Base-by-base conservation (phyloP, 2,329 filamentous ascomycete genomes). In the Graphilbum sp. region DNA sequence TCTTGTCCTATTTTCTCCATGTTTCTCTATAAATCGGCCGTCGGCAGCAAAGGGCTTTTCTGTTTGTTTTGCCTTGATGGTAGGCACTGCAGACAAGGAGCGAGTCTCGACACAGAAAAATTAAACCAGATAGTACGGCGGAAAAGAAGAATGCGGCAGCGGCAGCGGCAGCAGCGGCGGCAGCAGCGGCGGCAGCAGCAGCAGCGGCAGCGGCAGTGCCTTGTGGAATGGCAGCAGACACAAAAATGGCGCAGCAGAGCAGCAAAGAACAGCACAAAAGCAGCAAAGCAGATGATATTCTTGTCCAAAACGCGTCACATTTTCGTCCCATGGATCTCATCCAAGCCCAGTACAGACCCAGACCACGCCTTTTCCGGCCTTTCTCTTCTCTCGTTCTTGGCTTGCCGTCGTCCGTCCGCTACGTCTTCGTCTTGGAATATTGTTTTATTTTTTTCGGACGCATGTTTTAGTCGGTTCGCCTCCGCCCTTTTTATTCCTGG, bases 51-150 rank as follows among this genome's bases (percentile, higher is more conserved):
- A 30, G n/a, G 30, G n/a, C 13, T 24, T 35, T n/a, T n/a, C n/a
- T 29, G n/a, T 37, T 37, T 37, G 20, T 25, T 39, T 32, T 31
- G 24, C 39, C 32, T 25, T 25, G 7, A 25, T 29, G 27, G 27
- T 29, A 15, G 27, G 13, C 27, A 29, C 27, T 12, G 27, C 27
- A 29, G 27, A 29, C 8, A 37, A 34, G 39, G 37, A 12, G 21
- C 42, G 40, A 37, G 38, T 31, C 41, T 32, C 32, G 27, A 37
- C 42, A 24, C 37, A 30, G n/a, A 39, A 34, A 25, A n/a, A 7
- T 34, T 31, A 5, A 34, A 24, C 19, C 41, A 45, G 43, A 45
- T 45, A 45, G 44, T 38, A 41, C 44, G 42, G 42, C 44, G 44
- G 44, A 38, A 38, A 38, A 23, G 13, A 29, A 12, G 17, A 32